Conservation (phyloP, 352 stramenopile genomes). For the Globisporangium takayamanum region DNA sequence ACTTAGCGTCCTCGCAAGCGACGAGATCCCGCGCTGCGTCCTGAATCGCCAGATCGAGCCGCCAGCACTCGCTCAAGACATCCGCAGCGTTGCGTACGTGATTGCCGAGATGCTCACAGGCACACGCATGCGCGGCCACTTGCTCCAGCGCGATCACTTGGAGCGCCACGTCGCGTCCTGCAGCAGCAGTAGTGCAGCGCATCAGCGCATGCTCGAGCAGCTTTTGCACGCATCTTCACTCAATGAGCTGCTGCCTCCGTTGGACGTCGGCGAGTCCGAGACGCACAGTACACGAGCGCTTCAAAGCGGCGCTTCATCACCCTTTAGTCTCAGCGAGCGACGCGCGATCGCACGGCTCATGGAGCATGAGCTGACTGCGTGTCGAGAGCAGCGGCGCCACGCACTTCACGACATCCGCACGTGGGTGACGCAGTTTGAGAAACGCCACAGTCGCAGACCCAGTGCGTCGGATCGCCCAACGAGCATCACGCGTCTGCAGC, state of each 20-base stretch:
- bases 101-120: constrained; percentile 59
- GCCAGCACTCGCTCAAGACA: constrained; percentile 23
- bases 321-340: neutral
- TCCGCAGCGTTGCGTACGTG: constrained; percentile 50
- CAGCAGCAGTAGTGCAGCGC: constrained; percentile 17
- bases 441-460: constrained; percentile 40
- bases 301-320: too few species aligned
- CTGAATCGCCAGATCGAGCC: constrained; percentile 14
- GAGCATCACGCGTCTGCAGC: constrained; percentile 31
- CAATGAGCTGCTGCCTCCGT: constrained; percentile 7
- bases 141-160: constrained; percentile 28
- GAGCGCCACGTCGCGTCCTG: constrained; percentile 15
- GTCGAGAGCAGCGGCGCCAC: constrained; percentile 23
- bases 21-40: constrained; percentile 21
- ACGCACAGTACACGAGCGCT: too few species aligned
- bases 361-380: constrained; percentile 38
- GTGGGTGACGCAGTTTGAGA: constrained; percentile 55
- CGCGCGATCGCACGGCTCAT: constrained; percentile 24
- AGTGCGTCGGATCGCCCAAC: constrained; percentile 24
- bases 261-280: constrained; percentile 11
- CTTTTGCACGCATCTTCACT: constrained; percentile 21
- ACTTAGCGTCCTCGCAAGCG: constrained; percentile 24
- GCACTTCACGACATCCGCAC: constrained; percentile 35
- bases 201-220: constrained; percentile 19
- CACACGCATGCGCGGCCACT: constrained; percentile 21